phyloP scores from a whole-genome alignment of 768 basidiomycete genomes.

The Pleurotus tuber-regium region DNA sequence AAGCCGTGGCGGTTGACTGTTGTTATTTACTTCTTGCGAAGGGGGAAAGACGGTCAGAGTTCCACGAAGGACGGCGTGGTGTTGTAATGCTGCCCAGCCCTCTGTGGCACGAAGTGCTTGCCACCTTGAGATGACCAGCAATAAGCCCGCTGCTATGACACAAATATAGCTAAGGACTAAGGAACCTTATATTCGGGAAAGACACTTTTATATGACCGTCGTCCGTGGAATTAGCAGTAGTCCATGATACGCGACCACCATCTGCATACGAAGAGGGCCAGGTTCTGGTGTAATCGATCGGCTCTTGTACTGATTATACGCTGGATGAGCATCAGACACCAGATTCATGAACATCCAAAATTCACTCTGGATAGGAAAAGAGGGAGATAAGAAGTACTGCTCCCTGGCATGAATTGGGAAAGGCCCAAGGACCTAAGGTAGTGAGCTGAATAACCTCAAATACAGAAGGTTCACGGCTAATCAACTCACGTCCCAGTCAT shows the following conservation, averaged over 20 bases:
- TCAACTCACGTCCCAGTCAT: conserved; percentile 1
- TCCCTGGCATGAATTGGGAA: conserved; percentile 85
- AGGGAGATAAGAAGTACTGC: conserved; percentile 78
- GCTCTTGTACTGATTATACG: conserved; percentile 40
- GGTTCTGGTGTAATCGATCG: conserved; percentile 43
- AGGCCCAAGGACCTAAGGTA: conserved; percentile 71
- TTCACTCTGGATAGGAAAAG: conserved; percentile 68
- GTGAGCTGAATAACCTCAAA: no score
- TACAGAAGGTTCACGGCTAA: no score
- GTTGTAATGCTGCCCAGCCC: conserved; percentile 87
- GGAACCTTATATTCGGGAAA: conserved; percentile 57
- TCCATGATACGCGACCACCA: conserved; percentile 59
- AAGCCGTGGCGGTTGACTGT: conserved; percentile 39
- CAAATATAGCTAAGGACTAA: background rate
- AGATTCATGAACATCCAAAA: conserved; percentile 5
- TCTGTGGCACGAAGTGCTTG: conserved; percentile 66
- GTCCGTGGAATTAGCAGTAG: conserved; percentile 34
- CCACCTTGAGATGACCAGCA: conserved; percentile 44
- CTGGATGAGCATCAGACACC: conserved; percentile 2
- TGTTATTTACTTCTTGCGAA: conserved; percentile 1
- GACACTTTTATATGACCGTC: conserved; percentile 57
- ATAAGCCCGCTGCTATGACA: no score
- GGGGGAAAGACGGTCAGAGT: conserved; percentile 59
- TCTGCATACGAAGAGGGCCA: conserved; percentile 75
- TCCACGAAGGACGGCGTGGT: conserved; percentile 68